Evolutionary conservation across 257 asterid genomes (phyloP).

Genomic region (Sherardia arvensis): DNA sequence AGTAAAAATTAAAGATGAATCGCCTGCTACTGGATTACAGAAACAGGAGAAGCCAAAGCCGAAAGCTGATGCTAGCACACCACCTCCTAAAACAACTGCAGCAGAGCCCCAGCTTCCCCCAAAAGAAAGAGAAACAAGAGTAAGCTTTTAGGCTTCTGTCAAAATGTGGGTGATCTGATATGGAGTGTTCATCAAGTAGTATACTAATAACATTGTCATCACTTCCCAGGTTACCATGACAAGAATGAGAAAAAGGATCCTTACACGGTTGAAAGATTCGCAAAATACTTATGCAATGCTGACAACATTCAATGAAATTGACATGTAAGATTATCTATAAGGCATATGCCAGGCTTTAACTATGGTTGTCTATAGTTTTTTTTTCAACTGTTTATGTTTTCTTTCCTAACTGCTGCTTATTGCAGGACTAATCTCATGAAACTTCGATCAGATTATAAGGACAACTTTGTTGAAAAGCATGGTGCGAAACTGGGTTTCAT

Average conservation of each 20-base stretch:
- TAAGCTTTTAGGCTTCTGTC: constrained; percentile 21
- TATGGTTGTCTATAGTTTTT: not conserved
- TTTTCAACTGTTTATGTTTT: not conserved
- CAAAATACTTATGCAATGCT: constrained; percentile 94
- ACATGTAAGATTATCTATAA: constrained; percentile 51
- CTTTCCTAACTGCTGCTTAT: constrained; percentile 1
- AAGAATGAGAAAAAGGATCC: constrained; percentile 91
- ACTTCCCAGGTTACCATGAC: constrained; percentile 87
- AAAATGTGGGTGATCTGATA: not conserved
- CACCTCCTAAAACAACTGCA: constrained; percentile 57
- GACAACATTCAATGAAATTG: constrained; percentile 98
- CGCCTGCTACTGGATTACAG: constrained; percentile 28
- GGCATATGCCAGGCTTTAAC: not conserved
- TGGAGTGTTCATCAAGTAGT: not conserved
- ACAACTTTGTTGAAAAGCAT: constrained; percentile 84
- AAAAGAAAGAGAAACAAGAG: constrained; percentile 93
- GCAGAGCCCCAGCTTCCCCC: constrained; percentile 94
- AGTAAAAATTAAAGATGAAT: constrained; percentile 46
- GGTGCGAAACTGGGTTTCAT: constrained; percentile 93
- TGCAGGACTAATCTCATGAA: constrained; percentile 97
- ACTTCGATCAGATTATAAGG: constrained; percentile 94
- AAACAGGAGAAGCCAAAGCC: constrained; percentile 49
- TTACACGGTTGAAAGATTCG: constrained; percentile 91
- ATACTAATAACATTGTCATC: constrained; percentile 5
- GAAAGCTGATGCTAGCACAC: constrained; percentile 33